Evolutionary conservation across 352 stramenopile genomes (phyloP).

Genomic region (Phytopythium cucurbitacearum): DNA sequence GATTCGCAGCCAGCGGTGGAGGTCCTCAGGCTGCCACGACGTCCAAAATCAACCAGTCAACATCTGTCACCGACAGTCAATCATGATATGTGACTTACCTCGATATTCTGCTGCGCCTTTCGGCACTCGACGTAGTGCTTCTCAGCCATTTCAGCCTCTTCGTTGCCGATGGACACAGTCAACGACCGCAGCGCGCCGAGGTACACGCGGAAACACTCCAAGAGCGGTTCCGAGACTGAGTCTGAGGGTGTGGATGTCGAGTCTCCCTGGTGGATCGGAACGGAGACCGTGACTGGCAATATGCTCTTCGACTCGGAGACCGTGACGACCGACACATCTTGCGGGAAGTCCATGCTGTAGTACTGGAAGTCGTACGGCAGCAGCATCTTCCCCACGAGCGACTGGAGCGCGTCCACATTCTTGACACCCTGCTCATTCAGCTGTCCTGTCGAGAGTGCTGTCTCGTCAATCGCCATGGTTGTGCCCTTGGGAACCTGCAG

Average conservation of each 20-base stretch:
- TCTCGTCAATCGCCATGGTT: slow-evolving; percentile 66
- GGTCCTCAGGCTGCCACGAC: slow-evolving; percentile 54
- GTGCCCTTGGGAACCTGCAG: slow-evolving; percentile 71
- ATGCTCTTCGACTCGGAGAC: slow-evolving; percentile 75
- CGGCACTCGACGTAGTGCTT: slow-evolving; percentile 75
- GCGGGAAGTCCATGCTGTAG: slow-evolving; percentile 82
- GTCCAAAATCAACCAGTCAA: slow-evolving; percentile 5
- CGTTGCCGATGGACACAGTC: slow-evolving; percentile 58
- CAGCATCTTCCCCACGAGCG: slow-evolving; percentile 70
- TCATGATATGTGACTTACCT: slow-evolving; percentile 26
- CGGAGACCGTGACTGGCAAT: slow-evolving; percentile 49
- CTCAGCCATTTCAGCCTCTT: slow-evolving; percentile 71
- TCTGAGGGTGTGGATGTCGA: not conserved
- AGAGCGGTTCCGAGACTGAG: slow-evolving; percentile 16
- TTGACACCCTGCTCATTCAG: slow-evolving; percentile 69
- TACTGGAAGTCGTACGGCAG: slow-evolving; percentile 83
- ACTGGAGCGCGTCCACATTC: slow-evolving; percentile 68
- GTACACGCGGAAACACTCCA: slow-evolving; percentile 70
- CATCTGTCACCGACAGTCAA: not conserved
- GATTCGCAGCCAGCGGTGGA: slow-evolving; percentile 74
- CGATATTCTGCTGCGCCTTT: slow-evolving; percentile 63
- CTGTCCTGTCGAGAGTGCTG: slow-evolving; percentile 49
- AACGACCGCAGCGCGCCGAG: slow-evolving; percentile 52
- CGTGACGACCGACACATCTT: slow-evolving; percentile 62
- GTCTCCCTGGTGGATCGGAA: slow-evolving; percentile 18